Percentiles rank a stretch among this genome's conserved stretches.
phyloP scores from a whole-genome alignment of 371 early-diverging fungal species.

The Circinella umbellata region DNA sequence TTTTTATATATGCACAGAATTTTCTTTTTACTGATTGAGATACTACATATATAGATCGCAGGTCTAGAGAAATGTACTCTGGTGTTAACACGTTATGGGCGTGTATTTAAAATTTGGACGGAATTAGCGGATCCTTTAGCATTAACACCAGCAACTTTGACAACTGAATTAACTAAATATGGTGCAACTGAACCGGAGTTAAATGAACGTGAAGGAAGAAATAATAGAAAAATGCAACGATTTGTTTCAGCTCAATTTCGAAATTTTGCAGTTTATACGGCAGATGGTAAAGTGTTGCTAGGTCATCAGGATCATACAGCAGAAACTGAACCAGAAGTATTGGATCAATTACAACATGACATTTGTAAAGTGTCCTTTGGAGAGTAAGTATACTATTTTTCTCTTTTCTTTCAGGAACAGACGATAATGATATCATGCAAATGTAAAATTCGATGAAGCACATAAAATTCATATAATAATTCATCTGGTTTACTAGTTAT shows the following conservation, averaged over 20 bases:
- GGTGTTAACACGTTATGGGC: conserved; percentile 23
- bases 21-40: too few species aligned
- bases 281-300: conserved; percentile 21
- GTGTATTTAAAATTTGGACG: conserved; percentile 16
- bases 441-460: not conserved
- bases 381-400: conserved; percentile 20
- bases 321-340: conserved; percentile 11
- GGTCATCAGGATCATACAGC: conserved; percentile 12
- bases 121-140: not conserved
- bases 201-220: conserved; percentile 6
- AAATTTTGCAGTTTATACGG: conserved; percentile 29
- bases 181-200: conserved; percentile 14
- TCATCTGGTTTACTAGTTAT: conserved; percentile 31
- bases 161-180: conserved; percentile 18
- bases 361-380: conserved; percentile 40
- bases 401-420: not conserved
- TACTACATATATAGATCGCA: conserved; percentile 6
- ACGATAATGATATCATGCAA: too few species aligned
- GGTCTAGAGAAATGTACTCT: conserved; percentile 24
- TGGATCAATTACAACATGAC: conserved; percentile 14
- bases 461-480: too few species aligned
- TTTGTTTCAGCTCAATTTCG: conserved; percentile 25
- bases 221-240: conserved; percentile 13
- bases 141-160: conserved; percentile 5
- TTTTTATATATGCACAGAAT: not conserved